Evolutionary conservation across 208 protist genomes (phyloP).

Genomic region (Angomonas deanei): DNA sequence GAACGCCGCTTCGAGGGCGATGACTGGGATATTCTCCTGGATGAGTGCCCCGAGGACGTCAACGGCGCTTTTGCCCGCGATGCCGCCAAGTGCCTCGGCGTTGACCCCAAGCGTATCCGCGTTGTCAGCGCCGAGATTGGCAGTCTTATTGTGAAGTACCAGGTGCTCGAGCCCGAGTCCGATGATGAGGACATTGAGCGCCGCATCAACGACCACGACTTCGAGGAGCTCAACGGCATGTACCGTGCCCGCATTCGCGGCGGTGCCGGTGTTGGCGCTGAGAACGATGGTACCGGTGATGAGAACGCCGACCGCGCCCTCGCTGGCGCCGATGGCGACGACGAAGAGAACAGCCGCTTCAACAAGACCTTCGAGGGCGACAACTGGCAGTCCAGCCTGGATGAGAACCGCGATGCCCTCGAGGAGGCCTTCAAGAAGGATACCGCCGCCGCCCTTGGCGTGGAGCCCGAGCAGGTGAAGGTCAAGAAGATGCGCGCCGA

Average conservation of each 20-base stretch:
- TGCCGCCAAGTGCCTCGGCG: slow-evolving; percentile 24
- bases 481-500: slow-evolving; percentile 13
- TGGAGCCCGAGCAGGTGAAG: slow-evolving; percentile 27
- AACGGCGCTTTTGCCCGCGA: slow-evolving; percentile 19
- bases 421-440: slow-evolving; percentile 35
- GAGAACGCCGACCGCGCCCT: neutral
- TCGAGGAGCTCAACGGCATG: slow-evolving; percentile 33
- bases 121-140: slow-evolving; percentile 16
- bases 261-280: neutral
- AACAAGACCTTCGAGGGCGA: slow-evolving; percentile 22
- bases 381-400: slow-evolving; percentile 17
- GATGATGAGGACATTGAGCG: slow-evolving; percentile 22
- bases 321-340: neutral
- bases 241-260: slow-evolving; percentile 17
- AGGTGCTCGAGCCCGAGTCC: slow-evolving; percentile 17
- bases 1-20: slow-evolving; percentile 49
- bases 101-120: slow-evolving; percentile 16
- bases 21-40: slow-evolving; percentile 30
- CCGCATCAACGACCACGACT: slow-evolving; percentile 31
- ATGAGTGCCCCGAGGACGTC: slow-evolving; percentile 12
- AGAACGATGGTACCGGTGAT: neutral
- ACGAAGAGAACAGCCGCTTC: neutral
- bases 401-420: slow-evolving; percentile 13
- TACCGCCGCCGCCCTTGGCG: slow-evolving; percentile 31
- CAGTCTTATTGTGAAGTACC: slow-evolving; percentile 26